Base-by-base conservation (phyloP, 1,139 yeast species). In the Zhuliangozyma parablackwelliae region DNA sequence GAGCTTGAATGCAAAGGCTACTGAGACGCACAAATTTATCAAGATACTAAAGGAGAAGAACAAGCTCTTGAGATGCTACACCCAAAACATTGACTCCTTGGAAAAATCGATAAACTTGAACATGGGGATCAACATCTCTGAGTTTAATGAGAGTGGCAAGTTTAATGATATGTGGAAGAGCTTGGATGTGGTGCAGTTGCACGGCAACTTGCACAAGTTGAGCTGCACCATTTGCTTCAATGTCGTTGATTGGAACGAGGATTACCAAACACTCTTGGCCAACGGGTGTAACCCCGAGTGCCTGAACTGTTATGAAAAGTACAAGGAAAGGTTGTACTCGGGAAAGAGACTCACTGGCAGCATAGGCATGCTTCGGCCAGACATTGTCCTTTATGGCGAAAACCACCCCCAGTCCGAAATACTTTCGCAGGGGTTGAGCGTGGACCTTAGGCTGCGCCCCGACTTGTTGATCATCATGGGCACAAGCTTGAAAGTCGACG, bases 161-260 rank as follows among this genome's bases (percentile, higher is more conserved):
- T 70, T 70, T 46, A 55, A 53, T 32, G 62, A 65, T 42, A 54
- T 48, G 35, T 82, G 89, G 90, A 78, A 74, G 46, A 67, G 65
- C 28, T 61, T 79, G 38, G 90, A 88, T 48, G 95, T 87, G 13
- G 81, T 90, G 9, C 97, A 88, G 57, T 65, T 92, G 29, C 98
- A 92, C 53, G 98, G 98, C 1, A 90, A 88, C 57, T 66, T 92
- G 37, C 87, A 86, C 52, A 72, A 75, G 38, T 65, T 92, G 39
- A 65, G 82, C 21, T 88, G 96, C 55, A 82, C 88, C 9, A 69
- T 69, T 34, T 92, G 97, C 56, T 73, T 71, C 43, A 53, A 68
- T 31, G 63, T 61, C 21, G 79, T 68, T 48, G 68, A 69, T 26
- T 90, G 97, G 96, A 72, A 69, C 26, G 59, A 66, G 12, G 72